These are phyloP conservation scores for Ophiocordyceps sinensis DNA, from an alignment of 2,329 filamentous ascomycete species.

Conservation along the genomic window DNA sequence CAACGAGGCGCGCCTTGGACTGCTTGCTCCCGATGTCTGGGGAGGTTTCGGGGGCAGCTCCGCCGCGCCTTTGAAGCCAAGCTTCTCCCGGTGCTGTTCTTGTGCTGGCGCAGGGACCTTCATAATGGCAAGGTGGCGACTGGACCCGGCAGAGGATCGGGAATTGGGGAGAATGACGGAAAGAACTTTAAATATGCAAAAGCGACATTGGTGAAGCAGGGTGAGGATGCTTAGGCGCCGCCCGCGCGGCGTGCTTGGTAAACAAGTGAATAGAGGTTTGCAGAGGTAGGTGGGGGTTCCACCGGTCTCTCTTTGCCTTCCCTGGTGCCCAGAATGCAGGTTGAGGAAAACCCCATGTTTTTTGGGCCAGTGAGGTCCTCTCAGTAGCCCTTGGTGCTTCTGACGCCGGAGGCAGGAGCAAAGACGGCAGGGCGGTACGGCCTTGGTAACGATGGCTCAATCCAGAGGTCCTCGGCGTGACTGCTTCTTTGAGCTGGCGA, in stretches of 20 bases:
- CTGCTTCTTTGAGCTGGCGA: conserved; percentile 34
- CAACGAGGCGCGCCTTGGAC: neutral
- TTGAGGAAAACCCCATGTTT: too few species aligned
- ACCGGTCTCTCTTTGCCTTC: too few species aligned
- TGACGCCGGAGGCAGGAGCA: neutral
- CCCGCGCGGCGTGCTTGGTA: too few species aligned
- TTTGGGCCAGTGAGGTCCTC: too few species aligned
- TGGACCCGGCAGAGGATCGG: neutral
- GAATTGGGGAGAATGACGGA: neutral
- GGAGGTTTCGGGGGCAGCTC: neutral
- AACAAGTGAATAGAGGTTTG: too few species aligned
- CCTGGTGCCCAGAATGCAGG: too few species aligned
- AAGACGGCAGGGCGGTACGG: neutral
- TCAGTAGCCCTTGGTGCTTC: neutral
- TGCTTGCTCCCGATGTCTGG: neutral
- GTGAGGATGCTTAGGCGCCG: too few species aligned
- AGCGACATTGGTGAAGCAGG: neutral
- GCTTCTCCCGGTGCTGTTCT: neutral
- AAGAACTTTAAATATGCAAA: neutral
- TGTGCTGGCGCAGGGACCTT: neutral
- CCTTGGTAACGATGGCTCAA: conserved; percentile 5
- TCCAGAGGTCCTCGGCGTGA: conserved; percentile 22
- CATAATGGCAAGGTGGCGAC: neutral
- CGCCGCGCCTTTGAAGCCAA: neutral
- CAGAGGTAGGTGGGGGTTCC: too few species aligned